phyloP scores from a whole-genome alignment of 1,284 basidiomycete species.

The Tylopilus sp. region DNA sequence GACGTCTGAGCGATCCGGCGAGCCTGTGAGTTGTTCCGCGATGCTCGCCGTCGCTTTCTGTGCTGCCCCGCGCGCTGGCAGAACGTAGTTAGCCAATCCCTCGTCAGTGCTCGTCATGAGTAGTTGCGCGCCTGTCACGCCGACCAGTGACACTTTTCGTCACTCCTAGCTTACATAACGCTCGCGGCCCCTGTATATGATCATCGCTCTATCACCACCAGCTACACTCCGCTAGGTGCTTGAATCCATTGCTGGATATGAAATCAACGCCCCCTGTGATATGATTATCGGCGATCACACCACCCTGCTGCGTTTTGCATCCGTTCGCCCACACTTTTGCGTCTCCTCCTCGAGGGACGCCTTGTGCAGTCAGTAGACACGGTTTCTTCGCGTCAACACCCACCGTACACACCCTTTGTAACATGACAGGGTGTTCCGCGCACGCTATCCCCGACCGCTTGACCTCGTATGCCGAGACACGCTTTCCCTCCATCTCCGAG shows the following conservation, averaged over 20 bases:
- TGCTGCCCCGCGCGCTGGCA: slow-evolving; percentile 27
- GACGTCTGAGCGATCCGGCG: slow-evolving; percentile 23
- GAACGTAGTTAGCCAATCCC: slow-evolving; percentile 11
- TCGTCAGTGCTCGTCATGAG: slow-evolving; percentile 15
- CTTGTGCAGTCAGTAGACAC: slow-evolving; percentile 1
- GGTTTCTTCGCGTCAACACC: slow-evolving; percentile 7
- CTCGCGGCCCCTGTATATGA: background rate
- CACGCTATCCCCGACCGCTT: slow-evolving; percentile 6
- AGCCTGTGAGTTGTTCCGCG: slow-evolving; percentile 26
- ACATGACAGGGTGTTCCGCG: slow-evolving; percentile 7
- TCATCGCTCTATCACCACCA: slow-evolving; percentile 25
- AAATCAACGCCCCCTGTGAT: slow-evolving; percentile 28
- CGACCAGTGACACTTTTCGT: slow-evolving; percentile 14
- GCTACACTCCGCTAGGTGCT: slow-evolving; percentile 10
- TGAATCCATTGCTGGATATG: slow-evolving; percentile 26
- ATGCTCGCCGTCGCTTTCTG: slow-evolving; percentile 25
- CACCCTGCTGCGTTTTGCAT: slow-evolving; percentile 9
- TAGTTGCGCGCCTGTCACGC: slow-evolving; percentile 17
- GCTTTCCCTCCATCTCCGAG: slow-evolving; percentile 25
- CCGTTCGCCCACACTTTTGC: slow-evolving; percentile 15
- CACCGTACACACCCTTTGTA: background rate
- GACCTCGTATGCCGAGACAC: background rate
- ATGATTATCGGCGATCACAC: slow-evolving; percentile 23
- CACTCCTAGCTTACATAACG: slow-evolving; percentile 21
- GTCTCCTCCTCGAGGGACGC: background rate